phyloP scores from a whole-genome alignment of 768 basidiomycete species.

The Neoboletus brunneissimus region DNA sequence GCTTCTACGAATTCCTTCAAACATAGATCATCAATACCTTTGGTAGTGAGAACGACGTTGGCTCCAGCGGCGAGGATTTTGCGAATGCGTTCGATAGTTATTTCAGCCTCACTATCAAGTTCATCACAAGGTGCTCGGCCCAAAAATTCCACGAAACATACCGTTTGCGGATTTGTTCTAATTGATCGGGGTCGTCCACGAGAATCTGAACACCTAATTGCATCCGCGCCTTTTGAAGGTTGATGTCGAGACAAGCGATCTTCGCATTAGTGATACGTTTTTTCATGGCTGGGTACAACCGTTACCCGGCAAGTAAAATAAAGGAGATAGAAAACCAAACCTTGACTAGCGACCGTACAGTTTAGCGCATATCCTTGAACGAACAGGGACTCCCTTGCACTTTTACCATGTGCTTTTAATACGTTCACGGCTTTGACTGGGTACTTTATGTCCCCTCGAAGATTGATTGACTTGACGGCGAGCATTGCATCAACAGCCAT shows the following conservation, averaged over 20 bases:
- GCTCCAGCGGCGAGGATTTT: constrained; percentile 96
- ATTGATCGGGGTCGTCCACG: constrained; percentile 92
- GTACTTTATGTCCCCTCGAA: constrained; percentile 95
- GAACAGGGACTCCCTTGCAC: constrained; percentile 90
- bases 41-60: constrained; percentile 95
- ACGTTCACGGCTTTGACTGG: constrained; percentile 99
- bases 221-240: constrained; percentile 95
- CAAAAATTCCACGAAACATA: constrained; percentile 32
- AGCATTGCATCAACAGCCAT: constrained; percentile 99
- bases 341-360: constrained; percentile 98
- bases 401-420: constrained; percentile 95
- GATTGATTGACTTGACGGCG: constrained; percentile 91
- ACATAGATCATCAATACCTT: constrained; percentile 97
- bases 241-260: constrained; percentile 98
- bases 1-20: constrained; percentile 99
- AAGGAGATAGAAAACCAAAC: constrained; percentile 41
- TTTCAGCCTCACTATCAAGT: constrained; percentile 78
- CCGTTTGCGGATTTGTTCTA: constrained; percentile 96
- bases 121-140: constrained; percentile 11
- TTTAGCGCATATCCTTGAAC: constrained; percentile 97
- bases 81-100: constrained; percentile 90
- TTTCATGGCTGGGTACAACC: constrained; percentile 78
- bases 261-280: constrained; percentile 90
- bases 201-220: constrained; percentile 96
- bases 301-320: constrained; percentile 2